phyloP scores from a whole-genome alignment of 2,329 filamentous ascomycete species.

The Diaporthe batatas region DNA sequence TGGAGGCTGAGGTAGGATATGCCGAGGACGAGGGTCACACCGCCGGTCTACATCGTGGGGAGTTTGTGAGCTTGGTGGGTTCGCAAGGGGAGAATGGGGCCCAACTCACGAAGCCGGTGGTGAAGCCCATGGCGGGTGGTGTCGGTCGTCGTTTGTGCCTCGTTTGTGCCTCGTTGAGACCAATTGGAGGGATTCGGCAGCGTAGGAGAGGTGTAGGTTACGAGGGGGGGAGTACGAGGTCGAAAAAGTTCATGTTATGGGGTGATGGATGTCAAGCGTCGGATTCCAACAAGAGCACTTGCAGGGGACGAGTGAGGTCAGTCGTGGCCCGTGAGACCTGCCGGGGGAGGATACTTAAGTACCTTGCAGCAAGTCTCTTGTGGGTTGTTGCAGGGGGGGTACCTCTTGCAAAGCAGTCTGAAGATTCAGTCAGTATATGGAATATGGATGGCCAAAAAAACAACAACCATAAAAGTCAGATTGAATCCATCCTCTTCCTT shows the following conservation, averaged over 20 bases:
- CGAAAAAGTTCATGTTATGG: background rate
- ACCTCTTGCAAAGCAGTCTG: background rate
- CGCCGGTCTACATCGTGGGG: conserved; percentile 70
- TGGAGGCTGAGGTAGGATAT: conserved; percentile 79
- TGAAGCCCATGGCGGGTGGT: conserved; percentile 74
- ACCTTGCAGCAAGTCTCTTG: background rate
- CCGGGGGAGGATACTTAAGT: conserved; percentile 1
- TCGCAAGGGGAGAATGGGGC: background rate
- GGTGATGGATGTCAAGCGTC: background rate
- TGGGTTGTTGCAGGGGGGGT: background rate
- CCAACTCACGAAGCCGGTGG: conserved; percentile 77
- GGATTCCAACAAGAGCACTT: conserved; percentile 2
- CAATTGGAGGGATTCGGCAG: background rate
- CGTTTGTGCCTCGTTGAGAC: background rate
- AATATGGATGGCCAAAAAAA: too few relatives aligned
- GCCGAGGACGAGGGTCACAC: conserved; percentile 80
- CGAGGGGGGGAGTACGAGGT: background rate
- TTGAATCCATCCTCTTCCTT: background rate
- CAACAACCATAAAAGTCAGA: background rate
- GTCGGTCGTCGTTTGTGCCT: conserved; percentile 12
- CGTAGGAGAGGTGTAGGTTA: background rate
- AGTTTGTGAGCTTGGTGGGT: conserved; percentile 38
- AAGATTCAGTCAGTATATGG: too few relatives aligned
- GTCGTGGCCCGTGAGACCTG: conserved; percentile 1
- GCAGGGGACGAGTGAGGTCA: conserved; percentile 40